Base-by-base conservation (phyloP, 805 yeast species). In the Saccharomycopsis schoenii region DNA sequence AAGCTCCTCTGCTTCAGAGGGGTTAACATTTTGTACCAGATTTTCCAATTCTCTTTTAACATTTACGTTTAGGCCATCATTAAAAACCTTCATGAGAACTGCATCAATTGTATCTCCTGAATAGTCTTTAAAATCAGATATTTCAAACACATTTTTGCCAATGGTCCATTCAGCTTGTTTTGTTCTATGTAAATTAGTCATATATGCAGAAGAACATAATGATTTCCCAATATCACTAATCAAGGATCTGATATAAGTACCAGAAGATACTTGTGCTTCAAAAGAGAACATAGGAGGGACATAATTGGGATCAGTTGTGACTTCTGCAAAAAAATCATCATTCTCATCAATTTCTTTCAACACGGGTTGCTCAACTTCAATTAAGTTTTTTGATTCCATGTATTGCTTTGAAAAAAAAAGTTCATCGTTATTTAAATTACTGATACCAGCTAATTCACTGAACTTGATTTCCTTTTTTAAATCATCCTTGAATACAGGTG, bases 231-330 rank as follows among this genome's bases (percentile, higher is more conserved):
- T 77, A 68, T 94, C 99, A 72, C 96, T 89, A 57, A 94, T 79
- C 59, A 94, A 74, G 1, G 97, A 87, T 66, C 99, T 80, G 57
- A 94, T 91, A 68, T 94, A 94, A 0, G 98, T 94, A 1, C 99
- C 99, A 0, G 97, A 90, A 0, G 97, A 87, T 0, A 93, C 99
- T 41, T 82, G 80, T 3, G 96, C 82, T 15, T 79, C 80, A 66
- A 94, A 82, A 67, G 87, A 92, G 29, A 93, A 67, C 57, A 86
- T 67, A 1, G 96, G 94, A 1, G 89, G 84, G 64, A 80, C 77
- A 61, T 76, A 79, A 2, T 65, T 67, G 1, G 34, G 34, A 15
- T 47, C 52, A 12, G 52, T 47, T 47, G 52, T 47, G 34, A 47
- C 52, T 17, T 47, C 34, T 9, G 52, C 25, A 25, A 47, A 47